phyloP scores from a whole-genome alignment of 148 eudicot genomes.

The Chenopodium quinoa region DNA sequence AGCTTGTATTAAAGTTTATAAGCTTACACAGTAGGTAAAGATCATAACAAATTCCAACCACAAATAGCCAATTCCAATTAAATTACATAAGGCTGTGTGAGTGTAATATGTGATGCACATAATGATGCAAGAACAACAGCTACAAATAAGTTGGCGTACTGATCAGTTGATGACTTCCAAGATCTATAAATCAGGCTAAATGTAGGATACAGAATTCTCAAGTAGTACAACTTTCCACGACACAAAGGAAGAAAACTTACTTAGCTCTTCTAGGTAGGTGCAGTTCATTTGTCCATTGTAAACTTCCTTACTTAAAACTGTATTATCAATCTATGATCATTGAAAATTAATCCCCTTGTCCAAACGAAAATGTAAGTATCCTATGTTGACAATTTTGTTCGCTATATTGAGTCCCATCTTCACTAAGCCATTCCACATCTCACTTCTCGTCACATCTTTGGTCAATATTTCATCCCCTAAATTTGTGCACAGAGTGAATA shows the following conservation, averaged over 20 bases:
- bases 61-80: not conserved
- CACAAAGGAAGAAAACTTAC: not conserved
- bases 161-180: not conserved
- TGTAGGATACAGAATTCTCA: not conserved
- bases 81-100: not conserved
- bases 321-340: not conserved
- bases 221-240: not conserved
- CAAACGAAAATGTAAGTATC: not conserved
- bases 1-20: not conserved
- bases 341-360: not conserved
- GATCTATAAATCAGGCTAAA: not conserved
- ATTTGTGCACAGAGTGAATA: not conserved
- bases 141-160: not conserved
- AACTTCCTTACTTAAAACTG: not conserved
- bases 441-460: not conserved
- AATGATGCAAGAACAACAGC: not conserved
- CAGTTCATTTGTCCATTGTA: not conserved
- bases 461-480: too few species aligned
- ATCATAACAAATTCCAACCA: not conserved
- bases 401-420: not conserved
- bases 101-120: not conserved
- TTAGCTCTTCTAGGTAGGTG: not conserved
- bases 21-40: too few species aligned
- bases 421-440: not conserved
- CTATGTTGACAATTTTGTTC: not conserved